These are phyloP conservation scores for Brassica juncea DNA, from an alignment of 345 rosid species.

Conservation along the genomic window DNA sequence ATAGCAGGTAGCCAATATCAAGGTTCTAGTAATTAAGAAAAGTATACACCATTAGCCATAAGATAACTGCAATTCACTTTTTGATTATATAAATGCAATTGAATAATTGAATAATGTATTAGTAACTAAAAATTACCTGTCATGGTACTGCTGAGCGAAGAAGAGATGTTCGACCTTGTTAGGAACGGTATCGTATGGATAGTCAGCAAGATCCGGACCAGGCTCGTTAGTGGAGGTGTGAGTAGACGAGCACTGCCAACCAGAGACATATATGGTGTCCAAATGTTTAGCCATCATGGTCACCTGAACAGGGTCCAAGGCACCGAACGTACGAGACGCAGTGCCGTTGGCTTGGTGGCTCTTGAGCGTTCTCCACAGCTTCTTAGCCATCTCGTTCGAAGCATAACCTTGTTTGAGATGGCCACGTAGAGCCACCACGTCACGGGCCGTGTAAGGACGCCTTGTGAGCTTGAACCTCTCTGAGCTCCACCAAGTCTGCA, in stretches of 20 bases:
- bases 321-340: slow-evolving; percentile 90
- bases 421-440: slow-evolving; percentile 85
- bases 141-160: slow-evolving; percentile 94
- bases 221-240: slow-evolving; percentile 91
- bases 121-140: slow-evolving; percentile 36
- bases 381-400: slow-evolving; percentile 86
- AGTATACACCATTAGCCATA: neutral
- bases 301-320: slow-evolving; percentile 92
- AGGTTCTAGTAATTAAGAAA: neutral
- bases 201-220: slow-evolving; percentile 97
- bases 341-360: slow-evolving; percentile 87
- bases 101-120: neutral
- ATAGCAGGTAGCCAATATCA: slow-evolving; percentile 5
- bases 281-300: slow-evolving; percentile 96
- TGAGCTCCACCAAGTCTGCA: slow-evolving; percentile 94
- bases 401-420: slow-evolving; percentile 77
- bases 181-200: slow-evolving; percentile 93
- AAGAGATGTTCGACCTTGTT: slow-evolving; percentile 95
- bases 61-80: neutral
- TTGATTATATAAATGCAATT: neutral
- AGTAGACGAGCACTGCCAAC: slow-evolving; percentile 99
- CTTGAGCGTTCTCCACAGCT: slow-evolving; percentile 89
- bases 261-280: slow-evolving; percentile 88
- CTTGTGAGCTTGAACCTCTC: slow-evolving; percentile 94
- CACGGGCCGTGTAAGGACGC: slow-evolving; percentile 81